Base-by-base conservation (phyloP, 306 rosid species). In the Adenanthera pavonina region DNA sequence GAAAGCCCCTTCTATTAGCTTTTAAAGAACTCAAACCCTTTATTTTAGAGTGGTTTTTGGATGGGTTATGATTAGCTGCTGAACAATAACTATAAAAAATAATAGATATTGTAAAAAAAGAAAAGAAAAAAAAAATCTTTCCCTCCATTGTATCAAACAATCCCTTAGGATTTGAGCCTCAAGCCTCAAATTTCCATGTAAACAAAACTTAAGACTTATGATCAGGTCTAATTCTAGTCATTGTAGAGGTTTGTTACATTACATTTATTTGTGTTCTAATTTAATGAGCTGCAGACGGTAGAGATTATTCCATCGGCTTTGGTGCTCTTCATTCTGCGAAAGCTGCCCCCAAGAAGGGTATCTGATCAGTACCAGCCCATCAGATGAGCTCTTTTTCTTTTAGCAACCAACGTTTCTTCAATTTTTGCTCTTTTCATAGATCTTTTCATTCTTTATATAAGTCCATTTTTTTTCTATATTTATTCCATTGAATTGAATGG, bases 351-450 rank as follows among this genome's bases (percentile, higher is more conserved):
- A 34, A 89, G 88, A 77, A 80, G 92, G 44, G 85, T 89, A 47
- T 89, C 94, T n/a, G 96, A 90, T 68, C 92, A 89, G n/a, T 93
- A 93, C 78, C 96, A 93, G 51, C 92, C 97, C 60, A 89, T 93
- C 57, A 86, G 86, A 54, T 89, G 84, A 92, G 69, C 52, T 83
- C 57, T 74, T 69, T 75, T 48, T 61, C 84, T 84, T 62, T 74
- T 59, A 60, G 12, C 72, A 72, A 14, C 16, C 30, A 36, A n/a
- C 72, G 10, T 8, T 8, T 33, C 72, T 33, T n/a, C 19, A 4
- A 0, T n/a, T 69, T 44, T 69, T 3, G 15, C 16, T 20, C 19
- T 30, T 12, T 69, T 20, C n/a, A 46, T 44, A 69, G n/a, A 46
- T 46, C 0, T 69, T 69, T 7, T 46, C 19, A 33, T 48, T 25